Evolutionary conservation across 1,139 yeast species (phyloP).

Genomic region (Sugiyamaella sp.): DNA sequence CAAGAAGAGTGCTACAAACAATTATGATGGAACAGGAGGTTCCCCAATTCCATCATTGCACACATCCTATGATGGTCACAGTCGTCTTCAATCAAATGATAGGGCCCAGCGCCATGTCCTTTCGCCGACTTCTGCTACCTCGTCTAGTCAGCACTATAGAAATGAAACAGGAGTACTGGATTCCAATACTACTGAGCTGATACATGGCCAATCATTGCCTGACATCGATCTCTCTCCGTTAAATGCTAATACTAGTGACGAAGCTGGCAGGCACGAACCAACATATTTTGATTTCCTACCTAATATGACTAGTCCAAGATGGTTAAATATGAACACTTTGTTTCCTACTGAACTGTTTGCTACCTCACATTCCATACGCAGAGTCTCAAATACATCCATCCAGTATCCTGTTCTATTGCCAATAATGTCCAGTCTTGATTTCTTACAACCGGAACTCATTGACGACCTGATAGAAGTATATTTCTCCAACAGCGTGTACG

Average conservation of each 20-base stretch:
- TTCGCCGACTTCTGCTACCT: too few species aligned
- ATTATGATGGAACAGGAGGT: too few species aligned
- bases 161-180: not conserved
- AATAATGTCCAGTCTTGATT: conserved; percentile 20
- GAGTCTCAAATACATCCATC: conserved; percentile 16
- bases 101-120: too few species aligned
- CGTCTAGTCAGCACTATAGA: not conserved
- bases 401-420: conserved; percentile 27
- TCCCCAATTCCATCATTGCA: too few species aligned
- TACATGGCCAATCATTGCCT: too few species aligned
- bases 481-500: conserved; percentile 32
- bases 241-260: not conserved
- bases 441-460: conserved; percentile 25
- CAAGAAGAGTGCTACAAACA: conserved; percentile 7
- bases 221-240: conserved; percentile 1
- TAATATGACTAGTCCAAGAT: conserved; percentile 26
- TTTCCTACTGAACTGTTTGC: conserved; percentile 28
- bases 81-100: too few species aligned
- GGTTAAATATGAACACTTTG: conserved; percentile 26
- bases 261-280: not conserved
- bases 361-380: conserved; percentile 20
- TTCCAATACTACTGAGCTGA: not conserved
- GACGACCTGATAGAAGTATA: conserved; percentile 31
- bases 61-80: too few species aligned
- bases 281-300: conserved; percentile 11